phyloP scores from a whole-genome alignment of 2,329 filamentous ascomycete species.

The Colletotrichum karsti region DNA sequence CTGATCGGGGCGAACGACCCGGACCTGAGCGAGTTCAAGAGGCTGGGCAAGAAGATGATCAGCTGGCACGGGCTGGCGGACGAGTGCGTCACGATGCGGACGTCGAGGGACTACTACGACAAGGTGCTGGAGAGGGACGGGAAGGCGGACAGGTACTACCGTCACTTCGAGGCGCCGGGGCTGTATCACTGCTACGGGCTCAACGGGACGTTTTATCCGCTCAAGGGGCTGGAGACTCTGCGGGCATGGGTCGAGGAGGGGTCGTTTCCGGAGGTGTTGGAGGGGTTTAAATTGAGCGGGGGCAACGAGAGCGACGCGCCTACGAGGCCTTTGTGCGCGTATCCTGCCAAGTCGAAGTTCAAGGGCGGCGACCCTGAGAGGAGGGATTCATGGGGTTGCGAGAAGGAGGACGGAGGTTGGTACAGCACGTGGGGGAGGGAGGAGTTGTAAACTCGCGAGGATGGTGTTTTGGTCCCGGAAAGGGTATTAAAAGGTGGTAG shows the following conservation, averaged over 20 bases:
- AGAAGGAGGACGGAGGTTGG: neutral
- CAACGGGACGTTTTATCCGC: conserved; percentile 23
- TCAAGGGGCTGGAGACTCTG: conserved; percentile 21
- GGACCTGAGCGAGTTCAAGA: conserved; percentile 39
- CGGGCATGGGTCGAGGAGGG: conserved; percentile 25
- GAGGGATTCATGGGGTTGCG: conserved; percentile 18
- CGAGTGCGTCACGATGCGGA: conserved; percentile 43
- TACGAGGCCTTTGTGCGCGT: conserved; percentile 23
- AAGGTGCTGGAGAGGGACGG: conserved; percentile 16
- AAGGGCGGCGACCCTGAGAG: conserved; percentile 12
- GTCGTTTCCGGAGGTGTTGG: neutral
- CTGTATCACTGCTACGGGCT: conserved; percentile 54
- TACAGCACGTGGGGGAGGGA: neutral
- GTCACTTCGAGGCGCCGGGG: conserved; percentile 59
- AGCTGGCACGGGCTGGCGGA: conserved; percentile 52
- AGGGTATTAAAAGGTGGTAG: neutral
- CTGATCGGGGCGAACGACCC: conserved; percentile 39
- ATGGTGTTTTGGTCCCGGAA: neutral
- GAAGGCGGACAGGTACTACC: conserved; percentile 51
- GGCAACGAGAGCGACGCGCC: conserved; percentile 22
- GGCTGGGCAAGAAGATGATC: conserved; percentile 49
- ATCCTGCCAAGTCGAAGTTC: conserved; percentile 3
- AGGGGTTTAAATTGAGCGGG: conserved; percentile 17
- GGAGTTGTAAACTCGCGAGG: neutral
- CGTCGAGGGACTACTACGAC: conserved; percentile 41